Evolutionary conservation across 257 asterid species (phyloP).

Genomic region (Hygrophila difformis): DNA sequence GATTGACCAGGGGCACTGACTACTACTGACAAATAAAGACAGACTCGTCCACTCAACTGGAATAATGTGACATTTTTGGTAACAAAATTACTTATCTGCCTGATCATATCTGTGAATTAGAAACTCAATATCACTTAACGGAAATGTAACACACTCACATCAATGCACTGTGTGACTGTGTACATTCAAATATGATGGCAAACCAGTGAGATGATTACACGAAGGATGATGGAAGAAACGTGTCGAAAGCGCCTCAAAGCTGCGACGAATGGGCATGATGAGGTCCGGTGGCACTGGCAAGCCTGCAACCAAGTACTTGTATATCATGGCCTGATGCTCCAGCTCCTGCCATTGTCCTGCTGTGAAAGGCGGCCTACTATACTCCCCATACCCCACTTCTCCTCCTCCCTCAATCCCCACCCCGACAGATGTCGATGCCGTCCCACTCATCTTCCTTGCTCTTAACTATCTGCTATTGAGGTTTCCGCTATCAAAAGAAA

Average conservation of each 20-base stretch:
- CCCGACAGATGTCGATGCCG: slow-evolving; percentile 40
- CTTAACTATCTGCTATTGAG: neutral
- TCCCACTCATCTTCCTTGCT: slow-evolving; percentile 7
- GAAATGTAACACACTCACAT: neutral
- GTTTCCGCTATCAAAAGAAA: slow-evolving; percentile 11
- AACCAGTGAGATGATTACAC: slow-evolving; percentile 31
- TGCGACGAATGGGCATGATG: slow-evolving; percentile 74
- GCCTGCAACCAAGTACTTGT: slow-evolving; percentile 84
- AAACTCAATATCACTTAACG: no score
- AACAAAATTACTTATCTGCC: neutral
- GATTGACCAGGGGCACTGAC: no score
- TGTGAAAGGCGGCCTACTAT: slow-evolving; percentile 46
- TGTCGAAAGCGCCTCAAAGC: slow-evolving; percentile 78
- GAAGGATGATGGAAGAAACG: slow-evolving; percentile 70
- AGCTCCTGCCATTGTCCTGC: slow-evolving; percentile 97
- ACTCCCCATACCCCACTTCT: slow-evolving; percentile 42
- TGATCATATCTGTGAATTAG: neutral
- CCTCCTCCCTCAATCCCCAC: slow-evolving; percentile 23
- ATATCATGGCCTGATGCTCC: slow-evolving; percentile 96
- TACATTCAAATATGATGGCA: neutral
- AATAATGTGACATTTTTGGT: neutral
- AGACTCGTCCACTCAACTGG: no score
- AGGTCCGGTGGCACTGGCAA: slow-evolving; percentile 87
- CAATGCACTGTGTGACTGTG: neutral
- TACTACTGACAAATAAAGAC: no score